phyloP scores from a whole-genome alignment of 495 filamentous ascomycete species.

The Trichoderma reesei region DNA sequence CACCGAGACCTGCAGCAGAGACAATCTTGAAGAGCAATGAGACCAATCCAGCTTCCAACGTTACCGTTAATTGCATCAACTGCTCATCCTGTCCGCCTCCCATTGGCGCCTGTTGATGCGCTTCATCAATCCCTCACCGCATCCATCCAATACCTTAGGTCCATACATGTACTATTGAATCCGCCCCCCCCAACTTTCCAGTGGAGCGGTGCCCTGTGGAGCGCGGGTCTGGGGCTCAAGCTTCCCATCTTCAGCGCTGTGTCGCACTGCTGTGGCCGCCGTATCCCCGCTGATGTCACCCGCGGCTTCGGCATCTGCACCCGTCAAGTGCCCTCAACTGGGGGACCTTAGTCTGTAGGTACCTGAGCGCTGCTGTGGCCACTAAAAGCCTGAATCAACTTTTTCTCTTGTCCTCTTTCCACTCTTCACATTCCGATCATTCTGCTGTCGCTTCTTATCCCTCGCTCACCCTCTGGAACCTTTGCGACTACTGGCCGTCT shows the following conservation, averaged over 20 bases:
- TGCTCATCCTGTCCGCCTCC: neutral
- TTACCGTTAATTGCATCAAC: neutral
- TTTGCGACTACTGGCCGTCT: neutral
- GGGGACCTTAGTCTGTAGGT: neutral
- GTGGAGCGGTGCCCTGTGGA: neutral
- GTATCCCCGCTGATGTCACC: constrained; percentile 1
- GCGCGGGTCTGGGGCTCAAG: too few relatives aligned
- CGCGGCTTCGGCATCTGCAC: neutral
- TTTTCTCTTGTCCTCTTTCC: neutral
- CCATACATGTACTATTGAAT: too few relatives aligned
- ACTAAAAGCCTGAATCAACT: neutral
- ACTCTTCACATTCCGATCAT: neutral
- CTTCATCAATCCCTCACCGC: constrained; percentile 1
- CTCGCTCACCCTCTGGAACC: neutral
- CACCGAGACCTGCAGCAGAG: constrained; percentile 4
- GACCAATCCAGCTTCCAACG: neutral
- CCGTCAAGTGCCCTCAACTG: too few relatives aligned
- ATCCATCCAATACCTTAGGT: too few relatives aligned
- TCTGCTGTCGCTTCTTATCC: neutral
- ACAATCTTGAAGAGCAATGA: too few relatives aligned
- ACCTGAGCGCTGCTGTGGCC: neutral
- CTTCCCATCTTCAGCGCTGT: neutral
- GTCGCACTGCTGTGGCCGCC: constrained; percentile 1
- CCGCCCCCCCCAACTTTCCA: neutral
- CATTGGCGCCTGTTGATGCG: neutral